phyloP scores from a whole-genome alignment of 2,329 filamentous ascomycete species.

The Falciphora oryzae region DNA sequence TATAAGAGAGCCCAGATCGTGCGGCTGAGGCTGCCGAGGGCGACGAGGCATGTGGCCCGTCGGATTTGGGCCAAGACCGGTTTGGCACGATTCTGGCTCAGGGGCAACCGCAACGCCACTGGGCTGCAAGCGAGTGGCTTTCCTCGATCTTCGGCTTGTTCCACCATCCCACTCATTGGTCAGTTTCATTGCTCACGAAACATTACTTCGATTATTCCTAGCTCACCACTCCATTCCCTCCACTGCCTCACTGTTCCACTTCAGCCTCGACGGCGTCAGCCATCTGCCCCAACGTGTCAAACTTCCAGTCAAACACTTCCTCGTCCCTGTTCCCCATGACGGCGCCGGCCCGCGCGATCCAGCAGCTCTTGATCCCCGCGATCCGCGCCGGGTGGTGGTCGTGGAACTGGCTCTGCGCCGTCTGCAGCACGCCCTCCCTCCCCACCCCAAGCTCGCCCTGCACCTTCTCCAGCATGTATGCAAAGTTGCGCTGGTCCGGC shows the following conservation, averaged over 20 bases:
- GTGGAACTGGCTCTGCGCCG: conserved; percentile 63
- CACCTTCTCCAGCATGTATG: conserved; percentile 53
- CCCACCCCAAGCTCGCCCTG: conserved; percentile 47
- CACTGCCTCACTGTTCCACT: background rate
- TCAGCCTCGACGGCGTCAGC: conserved; percentile 48
- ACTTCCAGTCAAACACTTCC: conserved; percentile 47
- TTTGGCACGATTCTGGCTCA: background rate
- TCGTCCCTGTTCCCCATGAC: conserved; percentile 36
- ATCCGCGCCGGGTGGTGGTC: conserved; percentile 62
- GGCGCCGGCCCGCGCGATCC: conserved; percentile 49
- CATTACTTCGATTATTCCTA: too few species aligned
- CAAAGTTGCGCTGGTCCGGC: conserved; percentile 58
- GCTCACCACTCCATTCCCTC: background rate
- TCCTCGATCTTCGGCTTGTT: too few species aligned
- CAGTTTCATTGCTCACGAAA: too few species aligned
- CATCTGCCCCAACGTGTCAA: conserved; percentile 53
- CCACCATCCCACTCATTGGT: too few species aligned
- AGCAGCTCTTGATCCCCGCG: conserved; percentile 51
- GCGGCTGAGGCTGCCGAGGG: background rate
- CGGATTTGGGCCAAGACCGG: background rate
- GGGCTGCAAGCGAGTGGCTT: background rate
- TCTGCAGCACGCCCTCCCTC: conserved; percentile 54
- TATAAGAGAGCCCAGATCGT: background rate
- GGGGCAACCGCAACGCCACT: background rate
- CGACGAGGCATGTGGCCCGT: background rate